Conservation (phyloP, 2,329 filamentous ascomycete species). For the Coleophoma cylindrospora region DNA sequence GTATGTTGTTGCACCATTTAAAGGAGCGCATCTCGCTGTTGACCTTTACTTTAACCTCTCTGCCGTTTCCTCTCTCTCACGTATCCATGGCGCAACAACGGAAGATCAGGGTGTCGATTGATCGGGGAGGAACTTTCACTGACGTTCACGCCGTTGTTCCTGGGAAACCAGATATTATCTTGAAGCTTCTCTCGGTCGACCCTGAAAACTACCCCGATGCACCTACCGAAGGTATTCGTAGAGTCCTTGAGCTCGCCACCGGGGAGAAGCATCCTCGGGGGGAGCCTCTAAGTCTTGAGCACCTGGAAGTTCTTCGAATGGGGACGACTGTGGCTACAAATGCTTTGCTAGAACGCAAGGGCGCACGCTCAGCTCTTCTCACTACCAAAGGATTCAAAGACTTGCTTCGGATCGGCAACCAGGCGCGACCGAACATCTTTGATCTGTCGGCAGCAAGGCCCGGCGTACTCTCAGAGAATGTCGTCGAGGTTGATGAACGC, state of each 20-base stretch:
- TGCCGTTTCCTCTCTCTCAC: no score
- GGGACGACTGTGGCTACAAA: conserved; percentile 75
- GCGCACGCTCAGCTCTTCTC: conserved; percentile 65
- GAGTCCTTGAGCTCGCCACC: conserved; percentile 54
- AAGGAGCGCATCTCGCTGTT: no score
- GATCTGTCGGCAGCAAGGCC: conserved; percentile 64
- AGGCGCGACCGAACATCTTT: conserved; percentile 67
- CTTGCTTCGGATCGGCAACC: conserved; percentile 68
- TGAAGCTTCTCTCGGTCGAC: conserved; percentile 72
- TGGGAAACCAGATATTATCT: no score
- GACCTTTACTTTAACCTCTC: no score
- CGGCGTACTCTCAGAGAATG: conserved; percentile 61
- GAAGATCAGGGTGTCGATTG: no score
- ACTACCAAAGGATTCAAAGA: conserved; percentile 70
- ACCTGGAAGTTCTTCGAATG: conserved; percentile 64
- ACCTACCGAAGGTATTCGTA: conserved; percentile 61
- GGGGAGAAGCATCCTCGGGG: conserved; percentile 55
- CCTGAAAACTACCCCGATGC: conserved; percentile 64
- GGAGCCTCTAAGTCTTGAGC: conserved; percentile 53
- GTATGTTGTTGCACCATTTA: no score
- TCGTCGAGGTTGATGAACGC: conserved; percentile 36
- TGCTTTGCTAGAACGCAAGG: conserved; percentile 68
- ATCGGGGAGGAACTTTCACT: no score
- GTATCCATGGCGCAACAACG: no score
- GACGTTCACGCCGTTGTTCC: no score